Percentiles rank a stretch among this genome's conserved stretches.
Evolutionary conservation across 2,329 filamentous ascomycete genomes (phyloP).

Genomic region (Talaromyces albobiverticillius): DNA sequence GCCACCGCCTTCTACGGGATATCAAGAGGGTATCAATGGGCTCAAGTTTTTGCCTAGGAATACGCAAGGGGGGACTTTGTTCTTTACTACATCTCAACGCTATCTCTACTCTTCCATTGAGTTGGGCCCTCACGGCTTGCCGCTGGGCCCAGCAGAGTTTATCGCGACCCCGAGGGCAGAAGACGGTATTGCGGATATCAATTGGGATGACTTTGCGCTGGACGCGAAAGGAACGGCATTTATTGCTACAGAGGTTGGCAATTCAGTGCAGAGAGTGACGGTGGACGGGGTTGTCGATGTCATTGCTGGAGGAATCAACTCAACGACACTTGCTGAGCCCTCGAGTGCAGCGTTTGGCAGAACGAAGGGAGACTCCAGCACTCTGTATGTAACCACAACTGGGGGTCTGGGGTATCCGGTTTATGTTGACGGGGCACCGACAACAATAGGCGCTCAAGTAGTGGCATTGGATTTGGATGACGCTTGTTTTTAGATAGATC

Average conservation of each 20-base stretch:
- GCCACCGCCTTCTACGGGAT: background rate
- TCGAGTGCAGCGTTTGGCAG: background rate
- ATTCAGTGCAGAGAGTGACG: background rate
- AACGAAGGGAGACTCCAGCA: background rate
- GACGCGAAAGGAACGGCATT: background rate
- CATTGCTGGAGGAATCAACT: background rate
- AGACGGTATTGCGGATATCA: background rate
- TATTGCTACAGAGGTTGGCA: background rate
- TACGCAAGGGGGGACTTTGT: background rate
- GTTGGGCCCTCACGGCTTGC: background rate
- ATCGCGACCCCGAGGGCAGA: background rate
- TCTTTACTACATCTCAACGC: background rate
- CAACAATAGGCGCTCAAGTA: no score
- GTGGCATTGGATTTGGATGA: no score
- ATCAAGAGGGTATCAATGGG: conserved; percentile 11
- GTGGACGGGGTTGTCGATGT: background rate
- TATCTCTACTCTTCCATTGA: background rate
- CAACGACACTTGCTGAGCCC: background rate
- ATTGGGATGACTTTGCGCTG: background rate
- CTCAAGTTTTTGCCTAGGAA: background rate
- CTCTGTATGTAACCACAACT: background rate
- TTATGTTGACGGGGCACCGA: no score
- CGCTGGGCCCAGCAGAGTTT: background rate
- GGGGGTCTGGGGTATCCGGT: background rate
- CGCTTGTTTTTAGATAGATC: no score